phyloP scores from a whole-genome alignment of 225 moss, liverwort and hornwort genomes.

The Thuidium tamariscinum region DNA sequence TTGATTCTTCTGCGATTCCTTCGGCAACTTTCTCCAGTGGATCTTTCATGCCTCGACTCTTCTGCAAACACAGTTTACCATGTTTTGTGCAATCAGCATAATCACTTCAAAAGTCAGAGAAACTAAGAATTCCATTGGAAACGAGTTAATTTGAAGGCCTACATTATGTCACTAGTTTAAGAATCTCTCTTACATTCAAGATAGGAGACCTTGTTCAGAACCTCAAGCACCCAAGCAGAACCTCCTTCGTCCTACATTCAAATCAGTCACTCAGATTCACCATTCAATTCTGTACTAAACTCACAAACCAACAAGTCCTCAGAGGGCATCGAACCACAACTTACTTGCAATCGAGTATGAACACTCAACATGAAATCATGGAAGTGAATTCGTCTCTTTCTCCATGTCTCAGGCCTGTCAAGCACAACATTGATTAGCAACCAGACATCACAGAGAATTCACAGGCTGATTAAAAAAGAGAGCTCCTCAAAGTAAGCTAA shows the following conservation, averaged over 20 bases:
- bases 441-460: background rate
- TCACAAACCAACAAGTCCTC: background rate
- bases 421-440: background rate
- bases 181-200: background rate
- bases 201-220: background rate
- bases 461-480: background rate
- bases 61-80: constrained; percentile 20
- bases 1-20: constrained; percentile 42
- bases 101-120: background rate
- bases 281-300: background rate
- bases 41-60: constrained; percentile 64
- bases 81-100: background rate
- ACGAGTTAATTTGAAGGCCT: background rate
- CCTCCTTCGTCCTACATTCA: background rate
- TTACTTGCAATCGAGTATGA: constrained; percentile 69
- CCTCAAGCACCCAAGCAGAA: background rate
- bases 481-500: background rate
- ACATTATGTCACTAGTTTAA: background rate
- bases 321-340: background rate
- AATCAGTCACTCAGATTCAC: background rate
- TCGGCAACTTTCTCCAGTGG: constrained; percentile 73
- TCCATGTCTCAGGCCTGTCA: constrained; percentile 68
- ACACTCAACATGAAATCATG: constrained; percentile 91
- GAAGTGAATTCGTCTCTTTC: constrained; percentile 76
- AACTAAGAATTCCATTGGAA: background rate